These are phyloP conservation scores for Martiniozyma abietophila DNA, from an alignment of 805 yeast genomes.

Conservation along the genomic window DNA sequence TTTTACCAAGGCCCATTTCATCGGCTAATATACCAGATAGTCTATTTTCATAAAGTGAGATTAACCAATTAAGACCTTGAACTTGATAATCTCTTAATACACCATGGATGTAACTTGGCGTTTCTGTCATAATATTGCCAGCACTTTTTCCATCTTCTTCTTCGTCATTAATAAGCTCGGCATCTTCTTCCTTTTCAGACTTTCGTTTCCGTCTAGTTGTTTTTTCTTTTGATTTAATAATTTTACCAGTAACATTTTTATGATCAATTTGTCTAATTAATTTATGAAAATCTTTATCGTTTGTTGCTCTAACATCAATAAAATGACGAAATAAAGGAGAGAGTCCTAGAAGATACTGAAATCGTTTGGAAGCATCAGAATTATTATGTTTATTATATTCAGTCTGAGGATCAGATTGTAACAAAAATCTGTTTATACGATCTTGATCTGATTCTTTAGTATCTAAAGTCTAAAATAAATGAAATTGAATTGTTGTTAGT, in stretches of 20 bases:
- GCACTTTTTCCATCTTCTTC: slow-evolving; percentile 58
- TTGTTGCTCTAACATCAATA: slow-evolving; percentile 70
- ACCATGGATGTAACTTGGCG: slow-evolving; percentile 54
- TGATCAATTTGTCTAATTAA: slow-evolving; percentile 31
- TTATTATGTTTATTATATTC: slow-evolving; percentile 45
- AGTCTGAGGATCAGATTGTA: slow-evolving; percentile 45
- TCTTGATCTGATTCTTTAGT: slow-evolving; percentile 26
- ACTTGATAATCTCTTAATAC: slow-evolving; percentile 63
- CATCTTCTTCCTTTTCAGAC: slow-evolving; percentile 93
- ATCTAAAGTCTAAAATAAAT: slow-evolving; percentile 4
- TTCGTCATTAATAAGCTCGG: slow-evolving; percentile 79
- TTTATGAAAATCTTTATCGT: slow-evolving; percentile 63
- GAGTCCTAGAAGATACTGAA: slow-evolving; percentile 68
- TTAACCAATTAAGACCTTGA: slow-evolving; percentile 75
- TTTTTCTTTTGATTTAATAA: slow-evolving; percentile 12
- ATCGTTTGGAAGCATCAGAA: slow-evolving; percentile 61
- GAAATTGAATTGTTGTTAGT: neutral
- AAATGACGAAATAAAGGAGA: slow-evolving; percentile 86
- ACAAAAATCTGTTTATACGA: slow-evolving; percentile 39
- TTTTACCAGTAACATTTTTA: slow-evolving; percentile 32
- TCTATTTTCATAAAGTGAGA: slow-evolving; percentile 56
- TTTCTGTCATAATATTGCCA: slow-evolving; percentile 67
- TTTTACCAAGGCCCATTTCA: slow-evolving; percentile 82
- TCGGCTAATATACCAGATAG: slow-evolving; percentile 74
- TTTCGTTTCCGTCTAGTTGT: slow-evolving; percentile 55